These are phyloP conservation scores for Eutrema yunnanense DNA, from an alignment of 345 rosid genomes.

Conservation along the genomic window DNA sequence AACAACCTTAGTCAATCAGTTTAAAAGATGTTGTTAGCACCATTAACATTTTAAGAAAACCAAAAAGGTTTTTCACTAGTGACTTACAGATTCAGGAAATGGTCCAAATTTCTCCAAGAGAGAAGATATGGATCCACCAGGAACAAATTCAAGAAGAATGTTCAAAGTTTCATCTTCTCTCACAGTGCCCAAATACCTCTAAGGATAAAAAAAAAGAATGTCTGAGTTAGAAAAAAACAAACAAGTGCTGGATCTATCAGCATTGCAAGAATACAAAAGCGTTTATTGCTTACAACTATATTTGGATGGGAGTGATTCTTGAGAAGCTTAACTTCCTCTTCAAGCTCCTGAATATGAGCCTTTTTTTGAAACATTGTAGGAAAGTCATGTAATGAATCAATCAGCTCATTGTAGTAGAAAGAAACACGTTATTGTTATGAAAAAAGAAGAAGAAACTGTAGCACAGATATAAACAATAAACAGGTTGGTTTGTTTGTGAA, in stretches of 20 bases:
- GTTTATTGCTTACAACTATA: slow-evolving; percentile 59
- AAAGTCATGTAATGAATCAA: not conserved
- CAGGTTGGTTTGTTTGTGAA: slow-evolving; percentile 16
- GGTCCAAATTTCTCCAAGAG: slow-evolving; percentile 88
- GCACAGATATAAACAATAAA: slow-evolving; percentile 1
- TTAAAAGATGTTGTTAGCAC: not conserved
- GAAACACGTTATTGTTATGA: not conserved
- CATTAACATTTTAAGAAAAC: not conserved
- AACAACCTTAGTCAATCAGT: slow-evolving; percentile 46
- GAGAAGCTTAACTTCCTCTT: slow-evolving; percentile 88
- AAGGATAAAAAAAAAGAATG: not conserved
- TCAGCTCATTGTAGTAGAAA: not conserved
- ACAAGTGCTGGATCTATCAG: not conserved
- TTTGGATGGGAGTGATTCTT: slow-evolving; percentile 84
- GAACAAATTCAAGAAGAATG: slow-evolving; percentile 74
- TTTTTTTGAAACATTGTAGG: slow-evolving; percentile 16
- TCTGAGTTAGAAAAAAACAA: slow-evolving; percentile 11
- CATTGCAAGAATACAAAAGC: not conserved
- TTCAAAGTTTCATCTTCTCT: slow-evolving; percentile 80
- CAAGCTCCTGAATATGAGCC: slow-evolving; percentile 81
- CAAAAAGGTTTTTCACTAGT: not conserved
- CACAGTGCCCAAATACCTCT: slow-evolving; percentile 86
- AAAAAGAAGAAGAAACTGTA: not conserved
- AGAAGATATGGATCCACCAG: slow-evolving; percentile 90
- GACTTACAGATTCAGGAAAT: slow-evolving; percentile 81